Conservation (phyloP, 2,329 filamentous ascomycete genomes). For the Septoria petroselini region DNA sequence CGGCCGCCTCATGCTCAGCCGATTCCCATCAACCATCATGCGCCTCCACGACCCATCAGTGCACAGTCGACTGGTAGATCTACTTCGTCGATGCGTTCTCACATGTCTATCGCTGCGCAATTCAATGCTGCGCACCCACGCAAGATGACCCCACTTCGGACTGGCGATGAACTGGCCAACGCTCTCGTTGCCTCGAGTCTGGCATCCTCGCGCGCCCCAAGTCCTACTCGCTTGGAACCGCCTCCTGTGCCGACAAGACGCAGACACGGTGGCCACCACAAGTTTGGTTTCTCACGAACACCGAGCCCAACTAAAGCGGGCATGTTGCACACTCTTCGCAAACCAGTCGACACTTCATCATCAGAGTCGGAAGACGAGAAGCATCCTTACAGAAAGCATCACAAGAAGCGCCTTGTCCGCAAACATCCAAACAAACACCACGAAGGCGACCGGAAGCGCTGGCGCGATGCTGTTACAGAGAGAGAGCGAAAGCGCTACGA, state of each 20-base stretch:
- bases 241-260: slow-evolving; percentile 37
- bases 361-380: slow-evolving; percentile 45
- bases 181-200: slow-evolving; percentile 74
- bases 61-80: slow-evolving; percentile 25
- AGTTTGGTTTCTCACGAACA: slow-evolving; percentile 40
- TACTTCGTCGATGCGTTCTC: slow-evolving; percentile 25
- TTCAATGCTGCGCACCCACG: slow-evolving; percentile 38
- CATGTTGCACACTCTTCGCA: slow-evolving; percentile 65
- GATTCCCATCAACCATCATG: slow-evolving; percentile 17
- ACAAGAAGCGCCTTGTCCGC: slow-evolving; percentile 56
- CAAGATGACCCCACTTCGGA: slow-evolving; percentile 48
- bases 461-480: slow-evolving; percentile 71
- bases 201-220: slow-evolving; percentile 52
- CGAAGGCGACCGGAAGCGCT: slow-evolving; percentile 68
- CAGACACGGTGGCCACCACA: slow-evolving; percentile 21
- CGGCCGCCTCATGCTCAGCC: slow-evolving; percentile 19
- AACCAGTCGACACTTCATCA: slow-evolving; percentile 40
- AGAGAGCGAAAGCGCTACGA: slow-evolving; percentile 77
- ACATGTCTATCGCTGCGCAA: slow-evolving; percentile 34
- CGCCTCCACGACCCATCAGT: slow-evolving; percentile 15
- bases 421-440: slow-evolving; percentile 69
- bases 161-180: slow-evolving; percentile 64
- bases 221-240: slow-evolving; percentile 44
- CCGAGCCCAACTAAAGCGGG: slow-evolving; percentile 48
- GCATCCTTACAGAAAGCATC: slow-evolving; percentile 50